These are phyloP conservation scores for Bryoerythrophyllum caledonicum DNA, from an alignment of 225 moss, liverwort and hornwort species.

Conservation along the genomic window DNA sequence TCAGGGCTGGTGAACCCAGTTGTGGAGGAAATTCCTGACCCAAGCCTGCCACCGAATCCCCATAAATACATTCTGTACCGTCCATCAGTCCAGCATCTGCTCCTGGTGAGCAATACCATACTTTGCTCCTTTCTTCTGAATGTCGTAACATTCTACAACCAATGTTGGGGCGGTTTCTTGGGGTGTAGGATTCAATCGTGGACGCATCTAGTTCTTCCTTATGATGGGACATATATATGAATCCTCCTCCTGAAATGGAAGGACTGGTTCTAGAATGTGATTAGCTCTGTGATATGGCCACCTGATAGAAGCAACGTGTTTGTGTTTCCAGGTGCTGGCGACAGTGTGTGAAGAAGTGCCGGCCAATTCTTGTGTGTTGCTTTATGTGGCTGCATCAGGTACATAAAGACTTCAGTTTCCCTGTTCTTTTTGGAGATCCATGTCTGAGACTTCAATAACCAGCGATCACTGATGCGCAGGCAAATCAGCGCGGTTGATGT, in stretches of 20 bases:
- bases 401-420: slow-evolving; percentile 22
- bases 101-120: slow-evolving; percentile 56
- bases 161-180: too few species aligned
- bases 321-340: slow-evolving; percentile 67
- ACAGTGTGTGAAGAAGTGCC: slow-evolving; percentile 95
- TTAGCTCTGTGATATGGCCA: background rate
- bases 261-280: too few species aligned
- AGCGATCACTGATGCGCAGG: slow-evolving; percentile 49
- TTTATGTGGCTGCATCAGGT: slow-evolving; percentile 92
- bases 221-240: too few species aligned
- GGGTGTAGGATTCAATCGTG: too few species aligned
- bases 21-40: slow-evolving; percentile 84
- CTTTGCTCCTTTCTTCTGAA: background rate
- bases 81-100: slow-evolving; percentile 87
- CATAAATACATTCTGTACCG: slow-evolving; percentile 94
- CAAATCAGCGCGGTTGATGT: slow-evolving; percentile 66
- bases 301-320: background rate
- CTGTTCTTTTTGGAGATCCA: background rate
- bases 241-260: too few species aligned
- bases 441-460: slow-evolving; percentile 18
- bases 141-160: too few species aligned
- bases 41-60: slow-evolving; percentile 88
- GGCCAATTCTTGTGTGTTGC: slow-evolving; percentile 70
- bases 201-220: too few species aligned
- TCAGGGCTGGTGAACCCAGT: slow-evolving; percentile 42